Base-by-base conservation (phyloP, 2,329 filamentous ascomycete genomes). In the Macrophomina tecta region DNA sequence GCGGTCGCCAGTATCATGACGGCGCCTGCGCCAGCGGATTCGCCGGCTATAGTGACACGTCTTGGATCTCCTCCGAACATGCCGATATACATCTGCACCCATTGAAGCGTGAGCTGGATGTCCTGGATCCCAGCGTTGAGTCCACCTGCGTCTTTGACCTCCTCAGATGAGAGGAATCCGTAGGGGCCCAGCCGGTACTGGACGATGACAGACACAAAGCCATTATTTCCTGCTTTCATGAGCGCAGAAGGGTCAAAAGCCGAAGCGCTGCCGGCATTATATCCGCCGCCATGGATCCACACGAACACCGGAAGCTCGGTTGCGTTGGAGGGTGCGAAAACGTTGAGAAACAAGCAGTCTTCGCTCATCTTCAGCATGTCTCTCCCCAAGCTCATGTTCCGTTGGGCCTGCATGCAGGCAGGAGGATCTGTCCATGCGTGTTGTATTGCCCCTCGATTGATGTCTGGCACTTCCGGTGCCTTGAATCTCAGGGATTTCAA, bases 81-180 rank as follows among this genome's bases (percentile, higher is more conserved):
- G 64, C 87, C 83, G 0, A 82, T 79, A 69, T 86, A 84, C 5
- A 80, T 73, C 40, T 83, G 76, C 0, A 84, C 80, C 85, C 85
- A 87, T 70, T 85, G 77, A 8, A 85, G 73, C 0, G 84, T 84
- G 12, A 82, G 73, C 2, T 81, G 74, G 69, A 86, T 84, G 68
- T 87, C 85, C 71, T 80, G 70, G 4, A 82, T 56, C 9, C 79
- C 80, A 0, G 78, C 78, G 68, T 82, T 82, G 16, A 75, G 72
- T 0, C 70, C 73, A 3, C 79, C 80, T 49, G 76, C 75, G 4
- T 78, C 72, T 45, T 83, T 81, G 8, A 90, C 81, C 36, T 83
- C 79, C 42, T 87, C 82, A 49, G 87, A 84, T 0, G 87, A 84
- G 1, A 91, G 80, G 70, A 90, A 91, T 0, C 89, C 89, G 70